Evolutionary conservation across 2,329 filamentous ascomycete genomes (phyloP).

Genomic region (Hypoxylon sp.): DNA sequence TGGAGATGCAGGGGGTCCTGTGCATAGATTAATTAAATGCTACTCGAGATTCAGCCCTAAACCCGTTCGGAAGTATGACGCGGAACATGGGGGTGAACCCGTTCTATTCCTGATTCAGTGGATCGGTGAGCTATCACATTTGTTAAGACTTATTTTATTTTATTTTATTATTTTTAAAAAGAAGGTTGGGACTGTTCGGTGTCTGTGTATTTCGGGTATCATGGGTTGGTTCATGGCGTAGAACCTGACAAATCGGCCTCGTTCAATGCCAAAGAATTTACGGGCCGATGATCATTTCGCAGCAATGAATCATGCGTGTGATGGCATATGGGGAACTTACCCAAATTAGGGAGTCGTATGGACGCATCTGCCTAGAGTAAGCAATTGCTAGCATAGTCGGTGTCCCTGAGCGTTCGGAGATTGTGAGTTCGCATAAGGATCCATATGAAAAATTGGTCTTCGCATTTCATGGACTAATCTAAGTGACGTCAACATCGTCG

Average conservation of each 20-base stretch:
- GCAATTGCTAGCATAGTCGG: slow-evolving; percentile 9
- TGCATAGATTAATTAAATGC: slow-evolving; percentile 34
- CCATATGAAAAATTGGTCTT: slow-evolving; percentile 25
- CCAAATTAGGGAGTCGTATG: slow-evolving; percentile 19
- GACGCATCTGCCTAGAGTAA: slow-evolving; percentile 36
- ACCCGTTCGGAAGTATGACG: slow-evolving; percentile 39
- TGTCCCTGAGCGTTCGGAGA: slow-evolving; percentile 18
- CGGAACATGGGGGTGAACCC: slow-evolving; percentile 33
- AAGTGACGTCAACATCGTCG: slow-evolving; percentile 37
- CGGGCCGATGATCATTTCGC: slow-evolving; percentile 31
- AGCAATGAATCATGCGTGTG: slow-evolving; percentile 14
- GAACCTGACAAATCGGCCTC: slow-evolving; percentile 27
- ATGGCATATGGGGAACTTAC: slow-evolving; percentile 6
- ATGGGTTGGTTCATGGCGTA: slow-evolving; percentile 28
- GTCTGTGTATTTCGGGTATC: slow-evolving; percentile 29
- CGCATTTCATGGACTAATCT: slow-evolving; percentile 32
- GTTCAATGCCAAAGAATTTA: slow-evolving; percentile 19
- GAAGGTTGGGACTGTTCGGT: slow-evolving; percentile 12
- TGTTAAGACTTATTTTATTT: slow-evolving; percentile 8
- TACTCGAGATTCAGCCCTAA: slow-evolving; percentile 46
- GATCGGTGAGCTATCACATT: slow-evolving; percentile 42
- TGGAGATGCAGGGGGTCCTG: slow-evolving; percentile 37
- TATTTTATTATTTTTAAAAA: not conserved
- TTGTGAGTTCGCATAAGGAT: slow-evolving; percentile 27
- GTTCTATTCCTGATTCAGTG: slow-evolving; percentile 36